Evolutionary conservation across 768 basidiomycete genomes (phyloP).

Genomic region (Fistulinella prunicolor): DNA sequence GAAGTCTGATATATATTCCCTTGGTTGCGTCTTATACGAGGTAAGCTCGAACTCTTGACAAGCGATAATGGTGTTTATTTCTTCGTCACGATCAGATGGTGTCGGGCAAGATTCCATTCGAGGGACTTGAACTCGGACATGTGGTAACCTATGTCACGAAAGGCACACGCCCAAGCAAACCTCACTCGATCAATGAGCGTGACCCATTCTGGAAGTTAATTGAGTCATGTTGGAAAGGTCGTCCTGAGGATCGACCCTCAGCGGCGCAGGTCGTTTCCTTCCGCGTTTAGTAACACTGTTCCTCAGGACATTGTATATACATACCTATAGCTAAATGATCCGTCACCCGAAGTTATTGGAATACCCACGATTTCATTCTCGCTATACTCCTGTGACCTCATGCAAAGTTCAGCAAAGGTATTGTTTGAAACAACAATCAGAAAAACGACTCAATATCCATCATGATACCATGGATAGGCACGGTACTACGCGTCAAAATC

Average conservation of each 20-base stretch:
- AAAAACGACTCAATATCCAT: conserved; percentile 8
- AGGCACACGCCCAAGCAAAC: conserved; percentile 3
- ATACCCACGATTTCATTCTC: no score
- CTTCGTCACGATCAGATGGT: conserved; percentile 17
- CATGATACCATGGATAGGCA: no score
- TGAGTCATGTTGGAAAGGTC: conserved; percentile 8
- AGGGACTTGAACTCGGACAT: background rate
- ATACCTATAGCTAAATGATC: no score
- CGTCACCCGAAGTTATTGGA: no score
- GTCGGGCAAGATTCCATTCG: conserved; percentile 17
- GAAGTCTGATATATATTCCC: conserved; percentile 26
- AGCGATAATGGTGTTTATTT: background rate
- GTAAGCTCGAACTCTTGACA: conserved; percentile 7
- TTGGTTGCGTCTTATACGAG: conserved; percentile 33
- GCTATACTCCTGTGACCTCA: background rate
- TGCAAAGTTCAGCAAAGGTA: background rate
- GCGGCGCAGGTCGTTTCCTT: conserved; percentile 4
- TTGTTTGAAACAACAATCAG: conserved; percentile 16
- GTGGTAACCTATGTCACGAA: background rate
- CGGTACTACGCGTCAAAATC: conserved; percentile 14
- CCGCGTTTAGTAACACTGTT: background rate
- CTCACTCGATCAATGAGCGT: background rate
- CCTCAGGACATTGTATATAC: no score
- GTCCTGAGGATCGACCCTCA: conserved; percentile 12
- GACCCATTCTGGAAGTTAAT: conserved; percentile 16